Percentiles rank a stretch among this genome's conserved stretches.
Conservation (phyloP, 768 basidiomycete species). For the Boletellus sp. region DNA sequence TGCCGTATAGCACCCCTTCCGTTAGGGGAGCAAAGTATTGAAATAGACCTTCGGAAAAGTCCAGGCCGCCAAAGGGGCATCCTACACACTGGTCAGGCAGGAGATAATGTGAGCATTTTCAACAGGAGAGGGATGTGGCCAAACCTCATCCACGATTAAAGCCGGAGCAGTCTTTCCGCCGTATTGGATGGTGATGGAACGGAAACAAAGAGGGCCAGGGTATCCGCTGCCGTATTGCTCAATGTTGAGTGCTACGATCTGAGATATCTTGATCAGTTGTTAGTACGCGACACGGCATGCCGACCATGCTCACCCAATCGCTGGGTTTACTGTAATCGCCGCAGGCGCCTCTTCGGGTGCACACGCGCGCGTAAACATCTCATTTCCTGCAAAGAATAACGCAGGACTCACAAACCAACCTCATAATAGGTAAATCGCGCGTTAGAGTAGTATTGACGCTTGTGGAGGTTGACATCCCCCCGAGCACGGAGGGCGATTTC, state of each 20-base stretch:
- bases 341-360: conserved; percentile 50
- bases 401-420: conserved; percentile 43
- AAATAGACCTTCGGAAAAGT: conserved; percentile 68
- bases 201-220: conserved; percentile 63
- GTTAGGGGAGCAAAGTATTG: conserved; percentile 47
- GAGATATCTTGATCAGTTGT: conserved; percentile 1
- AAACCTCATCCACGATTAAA: conserved; percentile 59
- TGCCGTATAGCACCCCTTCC: conserved; percentile 56
- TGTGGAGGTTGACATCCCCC: conserved; percentile 39
- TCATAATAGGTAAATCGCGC: conserved; percentile 55
- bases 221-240: conserved; percentile 56
- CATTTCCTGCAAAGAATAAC: neutral
- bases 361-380: conserved; percentile 3
- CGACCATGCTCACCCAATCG: conserved; percentile 43
- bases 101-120: neutral
- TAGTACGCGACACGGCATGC: neutral
- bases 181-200: conserved; percentile 56
- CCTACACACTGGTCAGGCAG: conserved; percentile 49
- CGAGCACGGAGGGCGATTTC: conserved; percentile 47
- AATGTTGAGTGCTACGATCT: conserved; percentile 55
- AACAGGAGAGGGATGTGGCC: conserved; percentile 1
- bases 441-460: conserved; percentile 31
- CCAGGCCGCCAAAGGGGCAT: conserved; percentile 64
- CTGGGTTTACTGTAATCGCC: conserved; percentile 36
- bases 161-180: conserved; percentile 59